Conservation (phyloP, 2,329 filamentous ascomycete species). For the Huntiella omanensis region DNA sequence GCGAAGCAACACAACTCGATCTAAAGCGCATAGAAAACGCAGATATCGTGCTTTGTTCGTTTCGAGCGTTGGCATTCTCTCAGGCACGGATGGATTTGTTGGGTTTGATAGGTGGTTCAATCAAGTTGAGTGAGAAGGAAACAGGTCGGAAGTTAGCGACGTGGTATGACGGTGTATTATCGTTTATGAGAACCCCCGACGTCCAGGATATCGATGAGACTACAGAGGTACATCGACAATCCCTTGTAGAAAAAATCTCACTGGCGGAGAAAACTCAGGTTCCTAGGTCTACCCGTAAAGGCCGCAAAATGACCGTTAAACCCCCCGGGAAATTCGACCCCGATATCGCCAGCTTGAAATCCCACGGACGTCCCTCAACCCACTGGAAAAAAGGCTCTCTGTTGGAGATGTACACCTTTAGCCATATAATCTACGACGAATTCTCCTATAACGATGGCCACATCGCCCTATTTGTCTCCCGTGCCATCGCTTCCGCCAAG, state of each 20-base stretch:
- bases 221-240: not conserved
- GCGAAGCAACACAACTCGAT: conserved; percentile 1
- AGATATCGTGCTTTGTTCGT: conserved; percentile 20
- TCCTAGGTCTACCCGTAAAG: conserved; percentile 4
- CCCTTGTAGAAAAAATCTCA: not conserved
- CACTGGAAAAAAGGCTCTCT: conserved; percentile 12
- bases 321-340: not conserved
- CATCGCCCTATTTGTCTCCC: conserved; percentile 19
- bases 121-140: conserved; percentile 11
- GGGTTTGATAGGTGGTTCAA: conserved; percentile 9
- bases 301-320: not conserved
- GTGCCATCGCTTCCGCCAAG: conserved; percentile 18
- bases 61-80: conserved; percentile 14
- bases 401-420: conserved; percentile 22
- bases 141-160: conserved; percentile 7
- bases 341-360: not conserved
- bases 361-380: not conserved
- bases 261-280: conserved; percentile 3
- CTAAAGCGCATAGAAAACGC: conserved; percentile 15
- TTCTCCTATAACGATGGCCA: conserved; percentile 22
- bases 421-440: conserved; percentile 25
- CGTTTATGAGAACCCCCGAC: not conserved
- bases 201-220: conserved; percentile 1
- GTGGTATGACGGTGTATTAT: conserved; percentile 8
- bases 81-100: conserved; percentile 6